Conservation (phyloP, 345 rosid genomes). For the Cardiospermum halicacabum region DNA sequence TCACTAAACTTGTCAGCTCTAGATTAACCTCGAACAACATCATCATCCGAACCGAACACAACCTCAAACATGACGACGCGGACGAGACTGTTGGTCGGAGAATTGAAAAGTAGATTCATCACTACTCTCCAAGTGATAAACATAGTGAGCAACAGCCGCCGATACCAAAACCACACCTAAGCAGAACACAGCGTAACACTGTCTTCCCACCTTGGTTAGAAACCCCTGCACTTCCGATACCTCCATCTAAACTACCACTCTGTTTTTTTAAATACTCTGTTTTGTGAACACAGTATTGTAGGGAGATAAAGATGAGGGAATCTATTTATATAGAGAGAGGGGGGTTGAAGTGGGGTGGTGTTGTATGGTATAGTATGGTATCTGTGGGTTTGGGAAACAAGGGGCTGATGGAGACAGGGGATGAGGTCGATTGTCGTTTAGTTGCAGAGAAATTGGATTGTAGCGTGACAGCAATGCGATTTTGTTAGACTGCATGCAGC, state of each 20-base stretch:
- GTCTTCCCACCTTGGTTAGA: conserved; percentile 28
- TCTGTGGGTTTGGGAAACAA: too few relatives aligned
- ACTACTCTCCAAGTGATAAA: background rate
- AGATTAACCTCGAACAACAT: too few relatives aligned
- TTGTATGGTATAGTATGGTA: too few relatives aligned
- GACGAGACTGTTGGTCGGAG: conserved; percentile 9
- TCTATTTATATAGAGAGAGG: too few relatives aligned
- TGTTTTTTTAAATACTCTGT: too few relatives aligned
- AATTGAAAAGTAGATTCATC: conserved; percentile 12
- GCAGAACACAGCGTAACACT: conserved; percentile 32
- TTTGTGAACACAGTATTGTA: too few relatives aligned
- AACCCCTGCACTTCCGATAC: conserved; percentile 16
- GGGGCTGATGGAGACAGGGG: conserved; percentile 11
- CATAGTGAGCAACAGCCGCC: conserved; percentile 19
- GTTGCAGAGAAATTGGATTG: background rate
- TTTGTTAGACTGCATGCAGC: background rate
- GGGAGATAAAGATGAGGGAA: too few relatives aligned
- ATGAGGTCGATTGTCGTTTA: conserved; percentile 20
- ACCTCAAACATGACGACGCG: conserved; percentile 16
- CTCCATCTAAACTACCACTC: conserved; percentile 1
- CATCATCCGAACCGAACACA: too few relatives aligned
- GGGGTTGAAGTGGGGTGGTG: too few relatives aligned
- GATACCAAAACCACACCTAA: conserved; percentile 25
- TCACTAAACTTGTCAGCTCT: too few relatives aligned
- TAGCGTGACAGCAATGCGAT: background rate